Percentiles rank a stretch among this genome's conserved stretches.
phyloP scores from a whole-genome alignment of 192 early-diverging fungal genomes.

The Coemansia sp. region DNA sequence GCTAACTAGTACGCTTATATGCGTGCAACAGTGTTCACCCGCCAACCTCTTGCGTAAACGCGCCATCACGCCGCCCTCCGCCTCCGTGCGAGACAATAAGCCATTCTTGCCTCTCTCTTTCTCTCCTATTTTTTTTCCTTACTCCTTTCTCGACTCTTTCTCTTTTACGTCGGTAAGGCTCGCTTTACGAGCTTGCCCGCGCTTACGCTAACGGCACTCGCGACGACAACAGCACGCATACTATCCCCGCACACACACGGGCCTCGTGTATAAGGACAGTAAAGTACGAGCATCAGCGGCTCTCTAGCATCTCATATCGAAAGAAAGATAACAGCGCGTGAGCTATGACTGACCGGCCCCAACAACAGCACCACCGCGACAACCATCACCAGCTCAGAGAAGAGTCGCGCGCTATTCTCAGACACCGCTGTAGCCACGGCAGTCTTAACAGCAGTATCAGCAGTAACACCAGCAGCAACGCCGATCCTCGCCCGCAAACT shows the following conservation, averaged over 20 bases:
- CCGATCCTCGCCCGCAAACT: conserved; percentile 13
- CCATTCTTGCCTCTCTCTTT: not conserved
- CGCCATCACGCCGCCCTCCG: not conserved
- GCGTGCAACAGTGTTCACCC: not conserved
- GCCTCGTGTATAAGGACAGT: not conserved
- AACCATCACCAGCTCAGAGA: conserved; percentile 23
- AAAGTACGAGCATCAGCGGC: conserved; percentile 13
- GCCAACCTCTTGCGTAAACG: conserved; percentile 1
- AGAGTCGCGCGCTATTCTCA: conserved; percentile 22
- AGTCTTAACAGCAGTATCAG: conserved; percentile 34
- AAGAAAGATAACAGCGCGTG: not conserved
- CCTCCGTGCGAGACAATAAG: not conserved
- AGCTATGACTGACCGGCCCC: conserved; percentile 30
- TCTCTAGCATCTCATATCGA: not conserved
- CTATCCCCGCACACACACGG: not conserved
- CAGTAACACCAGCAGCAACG: conserved; percentile 26
- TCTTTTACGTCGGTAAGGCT: not conserved
- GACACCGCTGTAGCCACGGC: conserved; percentile 39
- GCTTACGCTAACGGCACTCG: not conserved
- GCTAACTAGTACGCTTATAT: not conserved
- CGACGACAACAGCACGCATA: not conserved
- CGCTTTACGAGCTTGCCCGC: not conserved
- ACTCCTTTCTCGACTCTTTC: conserved; percentile 1
- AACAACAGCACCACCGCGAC: not conserved
- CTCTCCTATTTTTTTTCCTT: not conserved